Evolutionary conservation across 306 rosid species (phyloP).

Genomic region (Rosa rugosa): DNA sequence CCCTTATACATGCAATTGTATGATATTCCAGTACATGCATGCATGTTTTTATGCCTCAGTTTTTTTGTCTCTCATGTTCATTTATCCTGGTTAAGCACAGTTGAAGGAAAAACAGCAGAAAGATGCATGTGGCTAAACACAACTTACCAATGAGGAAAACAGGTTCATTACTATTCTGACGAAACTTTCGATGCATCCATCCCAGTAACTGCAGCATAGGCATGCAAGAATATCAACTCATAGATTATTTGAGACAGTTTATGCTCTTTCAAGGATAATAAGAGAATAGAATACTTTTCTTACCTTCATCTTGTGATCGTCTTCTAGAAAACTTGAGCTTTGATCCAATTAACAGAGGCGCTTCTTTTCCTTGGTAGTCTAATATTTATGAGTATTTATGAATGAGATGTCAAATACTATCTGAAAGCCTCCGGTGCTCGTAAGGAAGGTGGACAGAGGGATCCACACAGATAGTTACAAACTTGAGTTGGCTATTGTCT

Average conservation of each 20-base stretch:
- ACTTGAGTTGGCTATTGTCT: slow-evolving; percentile 36
- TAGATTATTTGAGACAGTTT: slow-evolving; percentile 6
- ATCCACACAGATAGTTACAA: slow-evolving; percentile 72
- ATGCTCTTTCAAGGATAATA: not conserved
- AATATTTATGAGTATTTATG: slow-evolving; percentile 36
- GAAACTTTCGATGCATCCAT: slow-evolving; percentile 97
- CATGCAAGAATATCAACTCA: slow-evolving; percentile 29
- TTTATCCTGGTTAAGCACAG: slow-evolving; percentile 9
- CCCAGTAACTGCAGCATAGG: slow-evolving; percentile 68
- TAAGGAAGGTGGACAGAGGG: slow-evolving; percentile 35
- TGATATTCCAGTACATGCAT: not conserved
- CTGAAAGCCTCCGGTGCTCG: slow-evolving; percentile 28
- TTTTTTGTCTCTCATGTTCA: not conserved
- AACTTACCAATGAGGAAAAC: slow-evolving; percentile 74
- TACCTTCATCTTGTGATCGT: slow-evolving; percentile 68
- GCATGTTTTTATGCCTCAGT: not conserved
- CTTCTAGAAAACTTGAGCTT: slow-evolving; percentile 34
- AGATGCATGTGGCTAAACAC: slow-evolving; percentile 1
- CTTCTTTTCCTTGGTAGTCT: slow-evolving; percentile 25
- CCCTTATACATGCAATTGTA: not conserved
- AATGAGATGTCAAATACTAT: slow-evolving; percentile 38
- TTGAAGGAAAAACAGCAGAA: slow-evolving; percentile 16
- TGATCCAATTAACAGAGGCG: slow-evolving; percentile 37
- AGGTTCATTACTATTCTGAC: slow-evolving; percentile 75
- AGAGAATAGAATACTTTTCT: slow-evolving; percentile 10